phyloP scores from a whole-genome alignment of 176 grass and related monocot genomes.

The Raddia guianensis region DNA sequence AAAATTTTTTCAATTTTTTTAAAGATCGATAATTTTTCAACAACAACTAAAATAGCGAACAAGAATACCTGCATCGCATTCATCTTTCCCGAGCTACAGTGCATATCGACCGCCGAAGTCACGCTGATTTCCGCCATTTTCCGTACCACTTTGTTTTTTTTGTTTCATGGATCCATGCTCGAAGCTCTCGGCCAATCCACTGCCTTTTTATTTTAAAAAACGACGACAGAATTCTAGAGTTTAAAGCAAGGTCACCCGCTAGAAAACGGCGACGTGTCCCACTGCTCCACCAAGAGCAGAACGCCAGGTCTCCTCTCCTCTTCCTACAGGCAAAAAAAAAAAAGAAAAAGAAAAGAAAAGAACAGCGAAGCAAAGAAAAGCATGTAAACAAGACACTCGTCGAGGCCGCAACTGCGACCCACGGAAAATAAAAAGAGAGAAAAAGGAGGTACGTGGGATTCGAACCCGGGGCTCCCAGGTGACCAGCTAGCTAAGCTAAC shows the following conservation, averaged over 20 bases:
- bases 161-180: not conserved
- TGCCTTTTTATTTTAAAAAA: constrained; percentile 16
- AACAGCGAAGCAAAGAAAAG: not conserved
- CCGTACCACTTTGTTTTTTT: not conserved
- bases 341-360: not conserved
- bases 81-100: no score
- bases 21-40: no score
- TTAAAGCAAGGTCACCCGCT: not conserved
- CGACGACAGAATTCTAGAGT: not conserved
- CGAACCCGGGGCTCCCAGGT: no score
- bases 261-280: constrained; percentile 2
- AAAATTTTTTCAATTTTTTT: no score
- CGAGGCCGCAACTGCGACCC: not conserved
- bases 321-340: not conserved
- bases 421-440: no score
- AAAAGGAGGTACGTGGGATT: no score
- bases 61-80: no score
- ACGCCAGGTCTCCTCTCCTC: not conserved
- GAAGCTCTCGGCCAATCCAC: not conserved
- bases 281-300: constrained; percentile 14
- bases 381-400: constrained; percentile 34
- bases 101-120: no score
- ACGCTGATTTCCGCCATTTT: no score
- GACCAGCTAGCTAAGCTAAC: no score
- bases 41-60: no score